Evolutionary conservation across 116 monocot species (phyloP).

Genomic region (Iris pallida): DNA sequence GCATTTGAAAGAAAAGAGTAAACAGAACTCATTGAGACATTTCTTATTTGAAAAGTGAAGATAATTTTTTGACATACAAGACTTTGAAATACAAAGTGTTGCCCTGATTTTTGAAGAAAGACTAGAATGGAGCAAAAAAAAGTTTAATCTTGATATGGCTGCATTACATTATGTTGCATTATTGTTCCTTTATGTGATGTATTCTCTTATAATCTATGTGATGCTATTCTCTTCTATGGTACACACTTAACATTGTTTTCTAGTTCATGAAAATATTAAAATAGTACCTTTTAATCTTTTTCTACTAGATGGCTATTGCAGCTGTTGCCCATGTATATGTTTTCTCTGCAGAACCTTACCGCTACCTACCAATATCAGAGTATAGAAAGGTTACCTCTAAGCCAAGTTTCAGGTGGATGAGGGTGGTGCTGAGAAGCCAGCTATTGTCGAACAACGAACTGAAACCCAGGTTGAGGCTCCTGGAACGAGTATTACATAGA

Average conservation of each 20-base stretch:
- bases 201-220: no score
- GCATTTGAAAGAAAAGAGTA: not conserved
- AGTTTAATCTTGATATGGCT: no score
- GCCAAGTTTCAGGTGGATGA: slow-evolving; percentile 26
- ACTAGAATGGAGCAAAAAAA: no score
- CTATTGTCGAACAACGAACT: slow-evolving; percentile 35
- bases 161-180: no score
- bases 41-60: not conserved
- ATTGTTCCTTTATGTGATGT: no score
- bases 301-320: slow-evolving; percentile 56
- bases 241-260: not conserved
- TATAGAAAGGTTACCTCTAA: slow-evolving; percentile 38
- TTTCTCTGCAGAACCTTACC: slow-evolving; percentile 55
- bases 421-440: slow-evolving; percentile 17
- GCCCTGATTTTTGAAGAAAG: no score
- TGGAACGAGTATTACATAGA: slow-evolving; percentile 71
- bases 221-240: no score
- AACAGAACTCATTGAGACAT: not conserved
- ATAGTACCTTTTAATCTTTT: slow-evolving; percentile 4
- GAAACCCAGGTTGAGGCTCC: slow-evolving; percentile 62
- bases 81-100: no score
- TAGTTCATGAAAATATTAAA: not conserved
- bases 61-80: no score
- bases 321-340: slow-evolving; percentile 53
- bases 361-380: slow-evolving; percentile 29